A percentile compares a stretch with the other conserved stretches of the same genome.
Evolutionary conservation across 192 early-diverging fungal species (phyloP).

Genomic region (Coemansia sp.): DNA sequence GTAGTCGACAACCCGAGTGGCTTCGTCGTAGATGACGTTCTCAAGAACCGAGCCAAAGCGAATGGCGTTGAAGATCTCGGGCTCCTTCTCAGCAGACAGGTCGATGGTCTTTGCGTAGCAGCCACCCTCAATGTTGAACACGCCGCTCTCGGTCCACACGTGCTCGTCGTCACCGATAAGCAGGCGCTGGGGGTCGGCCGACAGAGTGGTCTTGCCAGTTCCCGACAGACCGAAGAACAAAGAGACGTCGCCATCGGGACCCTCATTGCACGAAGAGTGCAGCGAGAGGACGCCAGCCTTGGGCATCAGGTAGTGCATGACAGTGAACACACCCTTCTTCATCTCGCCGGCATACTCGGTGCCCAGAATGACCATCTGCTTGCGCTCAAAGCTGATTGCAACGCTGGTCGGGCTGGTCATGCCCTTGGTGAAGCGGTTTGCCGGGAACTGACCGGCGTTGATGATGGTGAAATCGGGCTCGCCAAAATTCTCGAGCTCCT

Average conservation of each 20-base stretch:
- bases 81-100: conserved; percentile 94
- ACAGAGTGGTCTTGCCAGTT: conserved; percentile 98
- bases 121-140: conserved; percentile 99
- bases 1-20: conserved; percentile 78
- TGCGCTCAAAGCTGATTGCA: conserved; percentile 86
- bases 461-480: conserved; percentile 97
- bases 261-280: conserved; percentile 91
- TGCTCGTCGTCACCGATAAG: conserved; percentile 99
- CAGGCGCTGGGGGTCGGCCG: conserved; percentile 87
- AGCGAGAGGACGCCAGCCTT: conserved; percentile 61
- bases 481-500: conserved; percentile 90
- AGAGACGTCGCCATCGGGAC: conserved; percentile 84
- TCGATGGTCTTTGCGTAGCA: conserved; percentile 99
- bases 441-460: conserved; percentile 94
- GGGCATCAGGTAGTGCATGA: conserved; percentile 99
- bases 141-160: conserved; percentile 95
- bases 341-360: conserved; percentile 99
- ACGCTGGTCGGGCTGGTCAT: conserved; percentile 95
- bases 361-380: conserved; percentile 97
- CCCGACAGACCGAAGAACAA: conserved; percentile 98
- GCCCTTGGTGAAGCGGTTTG: conserved; percentile 89
- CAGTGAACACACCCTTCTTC: conserved; percentile 99
- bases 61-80: conserved; percentile 97
- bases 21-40: conserved; percentile 84
- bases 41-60: conserved; percentile 90